phyloP scores from a whole-genome alignment of 1,284 basidiomycete species.

The Trichosporon ovoides region DNA sequence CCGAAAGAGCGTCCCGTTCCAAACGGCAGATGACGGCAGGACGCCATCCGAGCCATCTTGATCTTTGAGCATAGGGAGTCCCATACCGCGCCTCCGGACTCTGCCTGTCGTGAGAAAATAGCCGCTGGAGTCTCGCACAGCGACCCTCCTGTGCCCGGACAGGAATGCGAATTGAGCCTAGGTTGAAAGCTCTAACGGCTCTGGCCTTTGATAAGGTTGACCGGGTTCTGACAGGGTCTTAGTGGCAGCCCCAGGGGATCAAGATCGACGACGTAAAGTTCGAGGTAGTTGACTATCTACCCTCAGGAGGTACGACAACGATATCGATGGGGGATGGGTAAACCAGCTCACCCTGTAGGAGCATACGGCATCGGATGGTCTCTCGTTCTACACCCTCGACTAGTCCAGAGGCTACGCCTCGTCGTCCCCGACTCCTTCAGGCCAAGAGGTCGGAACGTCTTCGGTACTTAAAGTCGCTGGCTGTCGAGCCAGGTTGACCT shows the following conservation, averaged over 20 bases:
- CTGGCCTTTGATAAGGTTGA: not conserved
- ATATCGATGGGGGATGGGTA: not conserved
- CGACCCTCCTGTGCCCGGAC: too few relatives aligned
- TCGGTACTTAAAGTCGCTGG: too few relatives aligned
- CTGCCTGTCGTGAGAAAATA: too few relatives aligned
- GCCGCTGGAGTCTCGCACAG: too few relatives aligned
- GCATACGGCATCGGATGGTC: not conserved
- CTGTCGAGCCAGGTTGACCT: too few relatives aligned
- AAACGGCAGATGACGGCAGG: constrained; percentile 3
- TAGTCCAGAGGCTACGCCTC: too few relatives aligned
- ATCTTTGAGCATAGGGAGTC: too few relatives aligned
- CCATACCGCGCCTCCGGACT: too few relatives aligned
- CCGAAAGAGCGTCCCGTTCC: not conserved
- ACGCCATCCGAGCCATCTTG: not conserved
- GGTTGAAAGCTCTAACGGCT: not conserved
- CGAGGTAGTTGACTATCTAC: not conserved
- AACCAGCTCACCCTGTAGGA: too few relatives aligned
- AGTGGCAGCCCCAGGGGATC: not conserved
- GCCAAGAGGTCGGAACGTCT: too few relatives aligned
- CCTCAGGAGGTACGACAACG: not conserved
- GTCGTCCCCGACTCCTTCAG: too few relatives aligned
- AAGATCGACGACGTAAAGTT: constrained; percentile 3
- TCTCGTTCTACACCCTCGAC: not conserved
- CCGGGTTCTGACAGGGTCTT: not conserved
- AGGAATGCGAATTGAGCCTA: not conserved